Evolutionary conservation across 805 yeast species (phyloP), one percentile per base, ranked within the genome.

Genomic region (Nakazawaea anatomiae): DNA sequence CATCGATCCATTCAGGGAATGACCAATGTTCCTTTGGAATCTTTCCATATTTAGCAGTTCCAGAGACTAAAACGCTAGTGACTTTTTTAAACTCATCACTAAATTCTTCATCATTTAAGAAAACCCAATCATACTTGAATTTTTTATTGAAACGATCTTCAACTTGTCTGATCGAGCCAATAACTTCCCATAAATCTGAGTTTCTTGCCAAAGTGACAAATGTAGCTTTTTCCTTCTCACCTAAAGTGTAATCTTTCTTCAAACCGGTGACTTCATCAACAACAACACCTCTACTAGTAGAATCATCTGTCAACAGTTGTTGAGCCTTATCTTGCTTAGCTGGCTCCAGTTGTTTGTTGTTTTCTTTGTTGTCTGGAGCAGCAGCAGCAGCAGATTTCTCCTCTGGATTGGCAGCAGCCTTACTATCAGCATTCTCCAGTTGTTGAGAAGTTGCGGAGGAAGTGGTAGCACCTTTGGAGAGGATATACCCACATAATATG

Each of bases 81-180:
- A 80, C 76, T 30, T 70, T 69, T 60, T 80, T 88, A 68, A 94
- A 92, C 59, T 89, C 94, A 2, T 88, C 90, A 47, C 80, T 74
- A 69, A 92, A 94, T 45, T 77, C 85, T 52, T 83, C 89, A 65
- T 92, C 97, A 67, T 92, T 92, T 60, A 92, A 74, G 67, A 92
- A 94, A 30, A 90, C 94, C 97, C 98, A 92, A 59, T 95, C 97
- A 64, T 92, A 92, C 56, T 87, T 76, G 70, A 71, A 91, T 45
- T 87, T 76, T 14, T 70, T 64, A 73, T 92, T 92, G 75, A 94
- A 92, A 55, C 97, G 75, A 66, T 90, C 97, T 69, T 92, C 97
- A 50, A 91, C 78, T 45, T 83, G 79, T 65, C 88, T 76, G 54
- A 88, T 85, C 6, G 95, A 82, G 34, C 72, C 77, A 43, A 80